Conservation (phyloP, 805 yeast species). For the Saccharomycopsis sp. region DNA sequence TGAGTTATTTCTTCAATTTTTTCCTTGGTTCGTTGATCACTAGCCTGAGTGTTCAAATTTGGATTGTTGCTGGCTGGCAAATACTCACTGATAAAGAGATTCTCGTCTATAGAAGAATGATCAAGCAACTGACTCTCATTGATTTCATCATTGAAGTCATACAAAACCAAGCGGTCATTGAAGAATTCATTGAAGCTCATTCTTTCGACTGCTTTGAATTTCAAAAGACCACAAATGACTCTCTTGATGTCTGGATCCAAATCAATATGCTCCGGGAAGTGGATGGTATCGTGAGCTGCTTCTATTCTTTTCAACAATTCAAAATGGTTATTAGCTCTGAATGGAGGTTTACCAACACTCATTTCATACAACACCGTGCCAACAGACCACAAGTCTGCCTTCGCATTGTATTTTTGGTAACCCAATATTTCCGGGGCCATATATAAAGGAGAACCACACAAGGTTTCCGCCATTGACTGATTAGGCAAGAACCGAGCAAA, state of each 20-base stretch:
- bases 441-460: constrained; percentile 95
- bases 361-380: constrained; percentile 95
- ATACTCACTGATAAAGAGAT: constrained; percentile 79
- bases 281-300: constrained; percentile 64
- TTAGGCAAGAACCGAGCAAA: constrained; percentile 92
- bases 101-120: constrained; percentile 64
- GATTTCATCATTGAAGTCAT: constrained; percentile 35
- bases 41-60: too few species aligned
- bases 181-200: constrained; percentile 87
- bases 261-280: constrained; percentile 62
- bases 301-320: constrained; percentile 84
- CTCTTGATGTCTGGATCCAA: constrained; percentile 57
- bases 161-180: constrained; percentile 53
- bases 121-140: constrained; percentile 44
- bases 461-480: constrained; percentile 90
- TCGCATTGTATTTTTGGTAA: constrained; percentile 92
- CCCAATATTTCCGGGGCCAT: constrained; percentile 98
- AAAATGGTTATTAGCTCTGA: constrained; percentile 86
- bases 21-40: too few species aligned
- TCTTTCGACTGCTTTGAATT: constrained; percentile 78
- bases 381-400: constrained; percentile 96
- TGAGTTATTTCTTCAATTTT: too few species aligned
- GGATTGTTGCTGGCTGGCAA: constrained; percentile 29
- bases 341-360: constrained; percentile 96
- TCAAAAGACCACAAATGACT: constrained; percentile 67